phyloP scores from a whole-genome alignment of 768 basidiomycete genomes.

The Leccinum boreale region DNA sequence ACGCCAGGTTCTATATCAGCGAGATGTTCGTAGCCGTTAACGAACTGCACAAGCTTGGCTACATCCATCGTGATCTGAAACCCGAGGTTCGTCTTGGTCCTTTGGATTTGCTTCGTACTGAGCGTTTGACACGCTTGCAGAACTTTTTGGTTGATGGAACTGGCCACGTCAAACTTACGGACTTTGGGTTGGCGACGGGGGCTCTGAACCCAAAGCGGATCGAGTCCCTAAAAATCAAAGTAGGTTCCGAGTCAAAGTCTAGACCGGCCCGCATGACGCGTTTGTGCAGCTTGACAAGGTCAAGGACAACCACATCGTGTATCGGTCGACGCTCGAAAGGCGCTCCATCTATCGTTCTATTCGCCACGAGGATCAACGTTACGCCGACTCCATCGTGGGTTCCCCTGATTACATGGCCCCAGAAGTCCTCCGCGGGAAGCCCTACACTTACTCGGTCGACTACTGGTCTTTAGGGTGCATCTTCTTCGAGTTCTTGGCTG shows the following conservation, averaged over 20 bases:
- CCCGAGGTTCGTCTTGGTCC: conserved; percentile 69
- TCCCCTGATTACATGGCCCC: conserved; percentile 99
- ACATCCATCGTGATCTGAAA: conserved; percentile 97
- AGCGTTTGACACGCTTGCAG: conserved; percentile 35
- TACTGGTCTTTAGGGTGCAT: conserved; percentile 99
- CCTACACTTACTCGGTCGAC: conserved; percentile 95
- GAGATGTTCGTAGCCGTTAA: conserved; percentile 97
- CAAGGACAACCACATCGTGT: conserved; percentile 87
- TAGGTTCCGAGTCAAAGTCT: conserved; percentile 26
- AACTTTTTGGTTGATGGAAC: conserved; percentile 96
- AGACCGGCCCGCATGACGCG: conserved; percentile 2
- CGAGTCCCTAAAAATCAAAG: conserved; percentile 92
- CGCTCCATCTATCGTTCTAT: conserved; percentile 93
- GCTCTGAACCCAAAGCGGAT: conserved; percentile 93
- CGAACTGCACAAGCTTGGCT: conserved; percentile 95
- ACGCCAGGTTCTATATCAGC: conserved; percentile 93
- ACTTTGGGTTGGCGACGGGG: conserved; percentile 97
- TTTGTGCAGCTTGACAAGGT: conserved; percentile 82
- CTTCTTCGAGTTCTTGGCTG: conserved; percentile 93
- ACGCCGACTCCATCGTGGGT: conserved; percentile 96
- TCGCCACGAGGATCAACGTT: conserved; percentile 84
- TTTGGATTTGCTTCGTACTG: not conserved
- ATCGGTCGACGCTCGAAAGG: conserved; percentile 90
- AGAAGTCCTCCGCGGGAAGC: conserved; percentile 89
- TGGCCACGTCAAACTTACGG: conserved; percentile 96